These are phyloP conservation scores for Leccinum insigne DNA, from an alignment of 1,284 basidiomycete genomes.

Conservation along the genomic window DNA sequence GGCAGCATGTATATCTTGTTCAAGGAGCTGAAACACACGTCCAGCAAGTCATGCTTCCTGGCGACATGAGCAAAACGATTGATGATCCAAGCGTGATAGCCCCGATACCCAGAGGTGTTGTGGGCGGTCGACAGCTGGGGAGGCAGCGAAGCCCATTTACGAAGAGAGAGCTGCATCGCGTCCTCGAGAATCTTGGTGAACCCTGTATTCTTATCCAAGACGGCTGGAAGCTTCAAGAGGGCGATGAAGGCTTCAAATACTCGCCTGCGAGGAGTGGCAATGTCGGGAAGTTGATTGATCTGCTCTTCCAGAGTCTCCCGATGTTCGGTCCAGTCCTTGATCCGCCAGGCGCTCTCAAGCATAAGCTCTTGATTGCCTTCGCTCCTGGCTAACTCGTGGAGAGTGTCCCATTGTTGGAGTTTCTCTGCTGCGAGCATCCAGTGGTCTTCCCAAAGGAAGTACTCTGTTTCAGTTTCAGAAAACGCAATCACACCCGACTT, in stretches of 20 bases:
- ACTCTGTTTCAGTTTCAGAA: constrained; percentile 86
- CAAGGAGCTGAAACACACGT: constrained; percentile 94
- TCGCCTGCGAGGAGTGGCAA: constrained; percentile 89
- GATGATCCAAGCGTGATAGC: constrained; percentile 99
- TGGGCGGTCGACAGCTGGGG: constrained; percentile 88
- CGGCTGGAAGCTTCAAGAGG: constrained; percentile 67
- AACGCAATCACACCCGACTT: constrained; percentile 86
- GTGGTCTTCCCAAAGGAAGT: constrained; percentile 99
- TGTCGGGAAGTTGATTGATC: constrained; percentile 80
- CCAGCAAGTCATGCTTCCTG: constrained; percentile 94
- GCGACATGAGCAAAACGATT: constrained; percentile 99
- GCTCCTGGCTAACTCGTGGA: constrained; percentile 90
- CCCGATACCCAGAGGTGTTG: constrained; percentile 94
- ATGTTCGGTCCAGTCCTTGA: constrained; percentile 88
- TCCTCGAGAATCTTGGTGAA: constrained; percentile 93
- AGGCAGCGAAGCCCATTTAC: constrained; percentile 96
- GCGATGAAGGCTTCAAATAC: constrained; percentile 97
- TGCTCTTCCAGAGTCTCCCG: constrained; percentile 85
- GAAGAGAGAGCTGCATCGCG: constrained; percentile 94
- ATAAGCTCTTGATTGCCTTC: constrained; percentile 94
- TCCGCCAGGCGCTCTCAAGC: constrained; percentile 96
- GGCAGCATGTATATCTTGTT: constrained; percentile 99
- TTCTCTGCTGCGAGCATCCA: constrained; percentile 98
- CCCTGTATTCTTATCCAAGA: constrained; percentile 72
- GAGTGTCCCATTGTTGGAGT: constrained; percentile 96